Evolutionary conservation across 106 monocot species (phyloP), one percentile per base, ranked within the genome.

Genomic region (Amphibolis antarctica): DNA sequence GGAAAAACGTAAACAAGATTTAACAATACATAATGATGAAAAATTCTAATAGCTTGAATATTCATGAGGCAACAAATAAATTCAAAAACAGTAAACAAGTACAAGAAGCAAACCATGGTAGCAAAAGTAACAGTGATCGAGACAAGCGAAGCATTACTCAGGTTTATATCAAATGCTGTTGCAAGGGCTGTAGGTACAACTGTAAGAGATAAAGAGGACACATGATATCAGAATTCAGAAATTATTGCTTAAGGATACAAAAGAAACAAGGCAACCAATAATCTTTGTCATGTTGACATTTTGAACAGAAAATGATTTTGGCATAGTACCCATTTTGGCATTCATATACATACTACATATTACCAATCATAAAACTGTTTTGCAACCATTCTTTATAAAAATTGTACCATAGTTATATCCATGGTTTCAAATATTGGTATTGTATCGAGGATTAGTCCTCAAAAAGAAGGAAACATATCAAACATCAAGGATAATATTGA

Each of bases 101-200:
- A 56, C 13, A 46, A 44, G 15, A 26, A 36, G 75, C 74, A 53
- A 66, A 94, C 94, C 94, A 96, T 96, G 22, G 94, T 96, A 42
- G 94, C 89, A 73, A 96, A 96, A 50, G 94, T 86, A 44, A 96
- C 94, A 14, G 89, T 78, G 58, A 96, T 96, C 71, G 86, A 96
- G 60, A 89, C 83, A 66, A 96, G 84, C 6, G 94, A 96, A 66
- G 72, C 73, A 80, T 96, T 96, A 78, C 94, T 96, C 44, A 96
- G 75, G 53, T 96, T 89, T 69, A 96, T 82, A 69, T 96, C 94
- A 54, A 96, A 30, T 49, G 94, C 94, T 47, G 82, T 89, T 63
- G 70, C 89, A 55, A 86, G 36, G 26, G 86, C 83, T 26, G 89
- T 89, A 0, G 94, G 94, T 28, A 89, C 75, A 76, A 96, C 94